Evolutionary conservation across 2,329 filamentous ascomycete species (phyloP).

Genomic region (Aspergillus ibericus): DNA sequence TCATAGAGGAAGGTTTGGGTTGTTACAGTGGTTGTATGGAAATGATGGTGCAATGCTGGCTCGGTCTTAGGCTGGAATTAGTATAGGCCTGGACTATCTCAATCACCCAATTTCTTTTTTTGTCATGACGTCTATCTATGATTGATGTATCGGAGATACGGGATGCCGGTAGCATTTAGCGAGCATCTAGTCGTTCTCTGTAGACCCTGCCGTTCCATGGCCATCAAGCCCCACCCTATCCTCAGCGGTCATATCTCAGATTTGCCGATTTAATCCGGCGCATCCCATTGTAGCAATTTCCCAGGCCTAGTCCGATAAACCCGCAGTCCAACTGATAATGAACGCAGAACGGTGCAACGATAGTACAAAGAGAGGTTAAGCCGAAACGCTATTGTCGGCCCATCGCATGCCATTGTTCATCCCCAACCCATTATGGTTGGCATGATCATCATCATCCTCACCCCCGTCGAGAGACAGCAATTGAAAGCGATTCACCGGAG

Average conservation of each 20-base stretch:
- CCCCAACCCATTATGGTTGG: slow-evolving; percentile 10
- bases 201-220: too few relatives aligned
- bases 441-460: slow-evolving; percentile 37
- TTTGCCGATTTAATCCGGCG: too few relatives aligned
- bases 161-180: too few relatives aligned
- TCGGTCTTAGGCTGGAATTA: slow-evolving; percentile 30
- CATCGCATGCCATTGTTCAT: slow-evolving; percentile 16
- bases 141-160: too few relatives aligned
- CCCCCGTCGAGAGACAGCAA: slow-evolving; percentile 55
- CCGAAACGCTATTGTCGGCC: slow-evolving; percentile 18
- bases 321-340: not conserved
- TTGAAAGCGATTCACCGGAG: slow-evolving; percentile 59
- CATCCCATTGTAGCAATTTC: not conserved
- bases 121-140: not conserved
- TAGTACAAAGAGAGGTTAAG: not conserved
- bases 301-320: not conserved
- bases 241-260: too few relatives aligned
- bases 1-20: slow-evolving; percentile 20
- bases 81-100: slow-evolving; percentile 31
- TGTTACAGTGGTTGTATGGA: slow-evolving; percentile 24
- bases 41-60: slow-evolving; percentile 27
- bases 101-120: slow-evolving; percentile 31
- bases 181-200: too few relatives aligned
- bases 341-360: not conserved
- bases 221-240: too few relatives aligned